phyloP scores from a whole-genome alignment of 345 rosid genomes.

The Nephelium lappaceum region DNA sequence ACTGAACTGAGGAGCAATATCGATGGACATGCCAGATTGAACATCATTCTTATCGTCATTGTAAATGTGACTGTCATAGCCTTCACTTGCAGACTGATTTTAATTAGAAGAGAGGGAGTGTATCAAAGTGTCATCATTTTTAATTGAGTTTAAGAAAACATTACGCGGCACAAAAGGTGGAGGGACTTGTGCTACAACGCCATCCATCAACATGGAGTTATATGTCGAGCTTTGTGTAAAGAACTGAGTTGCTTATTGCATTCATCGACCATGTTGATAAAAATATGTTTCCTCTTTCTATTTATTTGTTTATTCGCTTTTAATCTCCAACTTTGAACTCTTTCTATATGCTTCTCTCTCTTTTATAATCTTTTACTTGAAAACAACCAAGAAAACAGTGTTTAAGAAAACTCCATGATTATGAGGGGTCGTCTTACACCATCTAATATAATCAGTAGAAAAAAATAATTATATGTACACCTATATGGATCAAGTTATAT shows the following conservation, averaged over 20 bases:
- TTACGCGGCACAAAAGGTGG: not conserved
- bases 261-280: not conserved
- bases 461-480: no score
- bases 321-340: not conserved
- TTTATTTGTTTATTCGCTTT: not conserved
- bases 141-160: not conserved
- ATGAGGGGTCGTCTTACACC: no score
- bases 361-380: not conserved
- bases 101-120: constrained; percentile 3
- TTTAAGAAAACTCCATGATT: not conserved
- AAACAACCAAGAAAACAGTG: no score
- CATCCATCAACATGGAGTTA: not conserved
- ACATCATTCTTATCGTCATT: not conserved
- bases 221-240: constrained; percentile 1
- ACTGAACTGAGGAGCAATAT: not conserved
- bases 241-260: not conserved
- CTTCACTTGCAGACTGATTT: not conserved
- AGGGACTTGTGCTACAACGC: not conserved
- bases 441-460: no score
- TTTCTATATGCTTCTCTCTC: not conserved
- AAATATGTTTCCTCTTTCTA: not conserved
- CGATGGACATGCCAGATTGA: not conserved
- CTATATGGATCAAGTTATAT: no score
- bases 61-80: not conserved
- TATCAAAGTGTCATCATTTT: not conserved